Base-by-base conservation (phyloP, 164 flowering plant species). In the Tinospora cordifolia region DNA sequence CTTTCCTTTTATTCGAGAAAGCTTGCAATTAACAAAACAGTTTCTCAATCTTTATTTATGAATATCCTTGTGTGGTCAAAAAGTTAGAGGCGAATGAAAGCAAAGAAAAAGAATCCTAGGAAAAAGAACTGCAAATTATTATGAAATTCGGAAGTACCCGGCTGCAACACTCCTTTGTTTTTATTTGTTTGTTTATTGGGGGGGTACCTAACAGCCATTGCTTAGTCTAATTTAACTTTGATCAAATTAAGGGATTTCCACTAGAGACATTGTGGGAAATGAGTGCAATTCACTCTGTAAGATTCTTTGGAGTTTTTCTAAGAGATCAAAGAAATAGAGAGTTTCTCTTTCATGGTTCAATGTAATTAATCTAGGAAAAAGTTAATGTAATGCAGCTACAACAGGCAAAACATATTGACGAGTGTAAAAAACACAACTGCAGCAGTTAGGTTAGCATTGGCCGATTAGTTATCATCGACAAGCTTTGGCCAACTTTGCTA, bases 11-110 rank as follows among this genome's bases (percentile, higher is more conserved):
- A 21, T 38, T 70, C 26, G 8, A 62, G 39, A 14, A 30, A 26
- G 15, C 51, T 25, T 12, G 38, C 10, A 22, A 25, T 30, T 30
- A 30, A 30, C 66, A 44, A 57, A 17, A 58, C 72, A 60, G 4
- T 40, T 59, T 34, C n/a, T 26, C 66, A 54, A 38, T 39, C 66
- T 70, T 70, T 70, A 63, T 15, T 25, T n/a, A n/a, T n/a, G n/a
- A 71, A 71, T 68, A 71, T 3, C 62, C 73, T 30, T n/a, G 38
- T 17, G 57, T 34, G 34, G 62, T 71, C 62, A 71, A 63, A 71
- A 71, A 36, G 58, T 30, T 66, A 14, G 12, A 27, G 40, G 38
- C 12, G 54, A 63, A 34, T 19, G 17, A 70, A 70, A 70, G 46
- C 38, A 62, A 27, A 62, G 65, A 58, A 70, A 62, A 60, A 22